A percentile compares a stretch with the other conserved stretches of the same genome.
phyloP scores from a whole-genome alignment of 1,284 basidiomycete species.

The Neonothopanus nambi region DNA sequence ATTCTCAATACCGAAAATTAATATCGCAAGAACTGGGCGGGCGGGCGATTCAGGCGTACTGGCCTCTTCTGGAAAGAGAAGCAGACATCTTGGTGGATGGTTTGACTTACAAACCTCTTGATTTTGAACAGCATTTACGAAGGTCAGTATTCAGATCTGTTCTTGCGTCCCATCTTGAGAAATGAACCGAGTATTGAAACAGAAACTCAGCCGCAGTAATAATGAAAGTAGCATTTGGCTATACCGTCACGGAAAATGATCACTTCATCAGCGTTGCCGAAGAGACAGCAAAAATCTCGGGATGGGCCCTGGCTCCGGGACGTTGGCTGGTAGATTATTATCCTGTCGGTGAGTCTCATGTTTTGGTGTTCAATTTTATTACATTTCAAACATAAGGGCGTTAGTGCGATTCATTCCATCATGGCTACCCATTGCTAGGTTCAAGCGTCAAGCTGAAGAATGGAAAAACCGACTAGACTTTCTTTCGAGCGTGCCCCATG shows the following conservation, averaged over 20 bases:
- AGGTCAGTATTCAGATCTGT: conserved; percentile 25
- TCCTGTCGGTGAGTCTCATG: conserved; percentile 34
- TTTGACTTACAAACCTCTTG: conserved; percentile 29
- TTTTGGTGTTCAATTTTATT: conserved; percentile 5
- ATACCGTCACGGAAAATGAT: conserved; percentile 37
- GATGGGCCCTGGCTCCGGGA: conserved; percentile 40
- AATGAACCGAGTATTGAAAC: not conserved
- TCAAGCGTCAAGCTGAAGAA: conserved; percentile 37
- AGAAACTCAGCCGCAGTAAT: conserved; percentile 43
- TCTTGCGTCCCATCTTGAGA: not conserved
- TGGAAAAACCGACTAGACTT: conserved; percentile 35
- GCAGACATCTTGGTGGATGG: conserved; percentile 30
- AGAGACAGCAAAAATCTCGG: conserved; percentile 41
- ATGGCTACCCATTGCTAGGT: conserved; percentile 38
- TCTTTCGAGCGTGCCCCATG: conserved; percentile 38
- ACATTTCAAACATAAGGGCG: not conserved
- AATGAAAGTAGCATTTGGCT: conserved; percentile 46
- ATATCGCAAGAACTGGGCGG: conserved; percentile 36
- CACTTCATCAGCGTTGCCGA: conserved; percentile 42
- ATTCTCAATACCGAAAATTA: conserved; percentile 40
- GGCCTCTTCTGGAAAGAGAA: conserved; percentile 35
- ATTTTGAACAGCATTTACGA: conserved; percentile 36
- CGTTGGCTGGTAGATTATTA: conserved; percentile 46
- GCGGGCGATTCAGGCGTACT: conserved; percentile 32
- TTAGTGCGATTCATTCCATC: conserved; percentile 40